Base-by-base conservation (phyloP, 352 stramenopile species). In the Globisporangium emineosum region DNA sequence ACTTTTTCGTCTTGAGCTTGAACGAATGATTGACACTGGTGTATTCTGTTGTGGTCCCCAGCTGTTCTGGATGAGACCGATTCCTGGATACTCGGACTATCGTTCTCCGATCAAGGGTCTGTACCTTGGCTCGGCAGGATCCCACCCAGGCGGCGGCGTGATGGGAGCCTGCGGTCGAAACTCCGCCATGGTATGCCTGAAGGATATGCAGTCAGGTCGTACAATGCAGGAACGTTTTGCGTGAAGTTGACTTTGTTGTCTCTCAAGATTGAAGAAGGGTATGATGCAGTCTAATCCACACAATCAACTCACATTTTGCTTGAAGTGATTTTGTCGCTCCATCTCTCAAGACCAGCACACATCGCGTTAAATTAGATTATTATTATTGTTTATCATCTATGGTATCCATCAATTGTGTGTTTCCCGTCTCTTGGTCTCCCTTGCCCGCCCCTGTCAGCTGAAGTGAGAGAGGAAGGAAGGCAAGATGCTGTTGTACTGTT, bases 101-200 rank as follows among this genome's bases (percentile, higher is more conserved):
- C 83, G 89, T n/a, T 86, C 88, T 15, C 88, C 88, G 0, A 76
- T 97, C 57, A 66, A 75, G 23, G 89, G 85, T 0, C 63, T 97
- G 10, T 97, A 97, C 69, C 71, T 97, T 58, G 89, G 85, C 40
- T 93, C 79, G 0, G 88, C 90, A 10, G 89, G 89, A 1, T 93
- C 87, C 1, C 91, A 97, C 47, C 90, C 90, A 27, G 91, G 90
- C 5, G 90, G 90, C n/a, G 90, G 90, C 45, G 90, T 97, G 23
- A 97, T 97, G 90, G 90, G 90, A 12, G 90, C 90, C 3, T 88
- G 84, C 45, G 90, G 90, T 3, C 76, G 90, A 19, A 97, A 97
- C 60, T 85, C 81, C 0, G 90, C 90, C 4, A 77, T 84, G 66
- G 75, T 89, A 0, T 89, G 77, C 60, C 64, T 93, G 53, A 86